Evolutionary conservation across 176 grass and related monocot genomes (phyloP), one percentile per base, ranked within the genome.

Genomic region (Oryza brachyantha): DNA sequence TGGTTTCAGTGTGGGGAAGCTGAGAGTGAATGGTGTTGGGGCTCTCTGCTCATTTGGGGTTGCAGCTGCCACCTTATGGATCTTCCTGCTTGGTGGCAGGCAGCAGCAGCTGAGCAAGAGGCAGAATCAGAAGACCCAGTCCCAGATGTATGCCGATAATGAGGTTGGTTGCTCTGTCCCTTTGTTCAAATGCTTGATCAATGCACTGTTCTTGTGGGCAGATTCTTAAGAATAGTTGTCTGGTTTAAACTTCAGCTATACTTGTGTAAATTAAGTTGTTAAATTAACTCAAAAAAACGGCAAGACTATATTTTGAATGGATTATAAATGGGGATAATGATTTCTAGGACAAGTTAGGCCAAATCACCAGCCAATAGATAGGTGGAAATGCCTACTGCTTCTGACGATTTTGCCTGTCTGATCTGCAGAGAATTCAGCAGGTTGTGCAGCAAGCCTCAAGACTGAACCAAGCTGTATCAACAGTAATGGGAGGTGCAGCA

Each of bases 31-130:
- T 2, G 87, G 95, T 9, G 87, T 89, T 26, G 92, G 92, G 25
- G 90, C 92, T 10, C 77, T 99, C 22, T 99, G 96, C 83, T 99
- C 92, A 1, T 80, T 96, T 21, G 96, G 92, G 66, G 83, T 94
- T 14, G 92, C 85, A 7, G 90, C 92, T 17, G 92, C 92, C 36
- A 88, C 95, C 37, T 83, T 94, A 34, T 90, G 80, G 76, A 82
- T 98, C 85, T 76, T 92, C 38, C 65, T 89, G 28, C 66, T 90
- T 37, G 90, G 76, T n/a, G 85, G 83, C 54, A 85, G 43, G 57
- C 84, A 61, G 80, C 86, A 52, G 36, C 83, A 86, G 79, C 46
- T 55, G 24, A 55, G 70, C 7, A 74, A 73, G 78, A 72, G 34
- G 77, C 89, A 54, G 4, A 63, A 79, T n/a, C 87, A 83, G 29